Conservation (phyloP, 345 rosid species). For the Geranium brycei region DNA sequence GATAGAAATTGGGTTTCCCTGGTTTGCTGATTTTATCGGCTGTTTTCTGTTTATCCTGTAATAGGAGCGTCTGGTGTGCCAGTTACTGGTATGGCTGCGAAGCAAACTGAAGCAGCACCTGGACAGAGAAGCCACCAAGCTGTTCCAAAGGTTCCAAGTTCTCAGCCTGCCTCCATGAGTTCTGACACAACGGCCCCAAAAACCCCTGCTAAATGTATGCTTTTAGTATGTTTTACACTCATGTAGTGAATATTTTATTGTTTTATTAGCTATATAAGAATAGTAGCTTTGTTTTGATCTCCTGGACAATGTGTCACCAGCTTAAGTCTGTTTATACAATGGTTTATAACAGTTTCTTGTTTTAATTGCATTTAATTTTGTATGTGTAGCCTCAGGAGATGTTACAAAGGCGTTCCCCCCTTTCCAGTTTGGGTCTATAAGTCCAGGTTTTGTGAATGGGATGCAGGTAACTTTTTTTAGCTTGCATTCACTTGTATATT, state of each 20-base stretch:
- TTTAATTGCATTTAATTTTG: background rate
- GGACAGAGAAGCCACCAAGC: slow-evolving; percentile 29
- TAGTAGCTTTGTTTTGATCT: background rate
- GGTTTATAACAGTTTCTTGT: background rate
- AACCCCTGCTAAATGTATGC: slow-evolving; percentile 45
- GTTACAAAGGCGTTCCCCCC: slow-evolving; percentile 49
- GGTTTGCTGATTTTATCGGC: background rate
- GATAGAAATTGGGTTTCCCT: background rate
- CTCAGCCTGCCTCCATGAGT: slow-evolving; percentile 54
- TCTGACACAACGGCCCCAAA: slow-evolving; percentile 22
- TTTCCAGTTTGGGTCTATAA: slow-evolving; percentile 81
- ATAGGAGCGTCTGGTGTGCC: slow-evolving; percentile 40
- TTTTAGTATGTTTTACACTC: background rate
- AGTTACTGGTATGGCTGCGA: slow-evolving; percentile 20
- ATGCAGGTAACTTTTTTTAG: slow-evolving; percentile 39
- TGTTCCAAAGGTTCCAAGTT: slow-evolving; percentile 74
- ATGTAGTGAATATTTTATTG: background rate
- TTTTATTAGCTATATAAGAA: background rate
- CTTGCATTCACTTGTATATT: background rate
- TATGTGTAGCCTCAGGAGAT: slow-evolving; percentile 36
- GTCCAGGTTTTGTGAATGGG: slow-evolving; percentile 68
- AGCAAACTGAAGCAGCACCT: slow-evolving; percentile 27
- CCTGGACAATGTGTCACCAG: background rate
- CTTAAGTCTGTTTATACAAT: background rate
- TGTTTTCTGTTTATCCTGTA: background rate